phyloP scores from a whole-genome alignment of 108 stramenopile species.

The Nitzschia sp. region DNA sequence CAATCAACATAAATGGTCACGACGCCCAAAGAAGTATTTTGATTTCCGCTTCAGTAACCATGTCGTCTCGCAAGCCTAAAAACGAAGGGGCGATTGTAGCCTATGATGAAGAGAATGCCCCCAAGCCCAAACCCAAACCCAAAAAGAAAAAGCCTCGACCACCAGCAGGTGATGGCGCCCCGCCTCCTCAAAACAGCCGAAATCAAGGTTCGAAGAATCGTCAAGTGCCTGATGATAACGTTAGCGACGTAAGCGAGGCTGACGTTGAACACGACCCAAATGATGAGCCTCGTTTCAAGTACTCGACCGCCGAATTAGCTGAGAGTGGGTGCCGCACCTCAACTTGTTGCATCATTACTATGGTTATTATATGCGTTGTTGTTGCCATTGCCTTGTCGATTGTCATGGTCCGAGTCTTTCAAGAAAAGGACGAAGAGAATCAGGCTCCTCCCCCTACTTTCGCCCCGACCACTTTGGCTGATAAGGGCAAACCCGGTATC shows the following conservation, averaged over 20 bases:
- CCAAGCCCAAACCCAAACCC: neutral
- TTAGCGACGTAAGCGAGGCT: constrained; percentile 7
- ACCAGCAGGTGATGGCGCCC: neutral
- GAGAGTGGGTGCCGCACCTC: constrained; percentile 11
- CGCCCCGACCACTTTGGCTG: constrained; percentile 3
- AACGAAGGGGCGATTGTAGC: constrained; percentile 6
- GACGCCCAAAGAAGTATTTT: too few species aligned
- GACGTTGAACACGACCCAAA: constrained; percentile 13
- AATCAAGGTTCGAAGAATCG: too few species aligned
- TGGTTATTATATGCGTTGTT: constrained; percentile 14
- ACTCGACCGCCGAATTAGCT: constrained; percentile 22
- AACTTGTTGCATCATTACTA: constrained; percentile 26
- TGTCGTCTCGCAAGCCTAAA: neutral
- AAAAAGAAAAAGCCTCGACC: neutral
- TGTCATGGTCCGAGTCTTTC: constrained; percentile 20
- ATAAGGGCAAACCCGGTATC: neutral
- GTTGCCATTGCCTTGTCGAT: constrained; percentile 24
- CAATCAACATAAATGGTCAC: too few species aligned
- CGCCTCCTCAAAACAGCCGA: too few species aligned
- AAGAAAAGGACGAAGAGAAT: constrained; percentile 19
- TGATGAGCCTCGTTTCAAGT: constrained; percentile 35
- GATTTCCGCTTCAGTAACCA: too few species aligned
- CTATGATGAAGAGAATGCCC: neutral
- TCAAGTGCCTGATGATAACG: constrained; percentile 4
- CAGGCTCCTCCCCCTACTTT: constrained; percentile 10